Evolutionary conservation across 768 basidiomycete genomes (phyloP).

Genomic region (Coprinopsis cinerea): DNA sequence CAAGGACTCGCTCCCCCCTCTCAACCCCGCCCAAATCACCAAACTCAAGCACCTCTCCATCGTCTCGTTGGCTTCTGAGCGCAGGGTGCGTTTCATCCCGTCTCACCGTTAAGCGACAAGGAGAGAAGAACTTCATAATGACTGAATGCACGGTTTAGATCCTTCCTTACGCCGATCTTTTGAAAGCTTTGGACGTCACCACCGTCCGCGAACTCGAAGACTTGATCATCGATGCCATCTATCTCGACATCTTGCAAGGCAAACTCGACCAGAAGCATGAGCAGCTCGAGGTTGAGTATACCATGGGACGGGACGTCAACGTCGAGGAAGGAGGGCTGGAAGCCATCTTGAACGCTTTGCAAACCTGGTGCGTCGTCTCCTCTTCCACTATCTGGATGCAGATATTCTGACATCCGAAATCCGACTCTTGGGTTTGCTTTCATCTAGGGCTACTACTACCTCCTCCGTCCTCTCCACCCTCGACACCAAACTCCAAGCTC

Average conservation of each 20-base stretch:
- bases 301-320: constrained; percentile 91
- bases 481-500: constrained; percentile 57
- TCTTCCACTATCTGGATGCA: too few species aligned
- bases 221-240: constrained; percentile 95
- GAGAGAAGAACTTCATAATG: too few species aligned
- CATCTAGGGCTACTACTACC: constrained; percentile 62
- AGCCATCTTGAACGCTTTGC: constrained; percentile 51
- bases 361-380: constrained; percentile 50
- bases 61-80: constrained; percentile 72
- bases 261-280: constrained; percentile 91
- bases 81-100: constrained; percentile 49
- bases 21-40: constrained; percentile 66
- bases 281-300: constrained; percentile 88
- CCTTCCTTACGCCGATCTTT: constrained; percentile 72
- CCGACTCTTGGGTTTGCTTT: too few species aligned
- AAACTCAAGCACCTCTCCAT: constrained; percentile 95
- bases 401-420: too few species aligned
- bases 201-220: constrained; percentile 90
- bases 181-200: constrained; percentile 64
- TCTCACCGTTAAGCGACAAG: too few species aligned
- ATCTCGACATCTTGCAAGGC: constrained; percentile 82
- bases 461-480: constrained; percentile 65
- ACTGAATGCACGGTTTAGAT: too few species aligned
- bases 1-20: constrained; percentile 56
- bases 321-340: constrained; percentile 57